Conservation (phyloP, 2,329 filamentous ascomycete genomes). For the Chrysoporthe cubensis region DNA sequence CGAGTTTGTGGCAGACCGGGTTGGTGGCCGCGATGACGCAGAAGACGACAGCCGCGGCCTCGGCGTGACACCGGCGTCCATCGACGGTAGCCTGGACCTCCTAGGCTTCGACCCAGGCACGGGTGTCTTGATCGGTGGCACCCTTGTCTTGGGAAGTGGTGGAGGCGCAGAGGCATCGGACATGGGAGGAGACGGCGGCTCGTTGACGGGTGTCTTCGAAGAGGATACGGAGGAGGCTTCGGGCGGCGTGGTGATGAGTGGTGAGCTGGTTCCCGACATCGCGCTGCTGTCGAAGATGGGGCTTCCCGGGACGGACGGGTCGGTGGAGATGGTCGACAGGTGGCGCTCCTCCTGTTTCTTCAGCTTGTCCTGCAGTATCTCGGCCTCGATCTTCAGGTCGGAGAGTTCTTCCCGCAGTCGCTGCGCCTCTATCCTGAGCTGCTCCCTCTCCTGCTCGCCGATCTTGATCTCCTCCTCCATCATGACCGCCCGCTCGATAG, state of each 20-base stretch:
- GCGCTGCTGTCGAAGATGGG: conserved; percentile 77
- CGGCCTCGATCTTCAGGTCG: conserved; percentile 91
- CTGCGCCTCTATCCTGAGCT: conserved; percentile 86
- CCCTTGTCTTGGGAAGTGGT: conserved; percentile 47
- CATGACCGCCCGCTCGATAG: conserved; percentile 89
- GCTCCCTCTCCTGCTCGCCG: conserved; percentile 90
- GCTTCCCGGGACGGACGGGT: conserved; percentile 67
- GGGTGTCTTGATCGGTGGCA: conserved; percentile 48
- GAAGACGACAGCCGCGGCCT: conserved; percentile 49
- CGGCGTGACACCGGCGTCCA: conserved; percentile 57
- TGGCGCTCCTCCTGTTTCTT: conserved; percentile 66
- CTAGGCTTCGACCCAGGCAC: conserved; percentile 42
- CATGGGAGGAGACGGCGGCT: conserved; percentile 91
- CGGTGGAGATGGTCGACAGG: conserved; percentile 62
- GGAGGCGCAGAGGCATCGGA: conserved; percentile 77
- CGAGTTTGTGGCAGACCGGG: conserved; percentile 46
- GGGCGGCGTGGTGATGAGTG: conserved; percentile 86
- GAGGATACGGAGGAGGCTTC: conserved; percentile 40
- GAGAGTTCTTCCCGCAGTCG: conserved; percentile 87
- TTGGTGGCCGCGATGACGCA: conserved; percentile 40
- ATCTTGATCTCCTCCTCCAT: conserved; percentile 93
- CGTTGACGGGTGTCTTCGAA: conserved; percentile 69
- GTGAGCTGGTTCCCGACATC: conserved; percentile 86
- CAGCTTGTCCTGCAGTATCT: conserved; percentile 93
- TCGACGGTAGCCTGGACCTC: conserved; percentile 59